A percentile compares a stretch with the other conserved stretches of the same genome.
These are phyloP conservation scores for Selenicereus undatus DNA, from an alignment of 148 eudicot species.

Conservation along the genomic window DNA sequence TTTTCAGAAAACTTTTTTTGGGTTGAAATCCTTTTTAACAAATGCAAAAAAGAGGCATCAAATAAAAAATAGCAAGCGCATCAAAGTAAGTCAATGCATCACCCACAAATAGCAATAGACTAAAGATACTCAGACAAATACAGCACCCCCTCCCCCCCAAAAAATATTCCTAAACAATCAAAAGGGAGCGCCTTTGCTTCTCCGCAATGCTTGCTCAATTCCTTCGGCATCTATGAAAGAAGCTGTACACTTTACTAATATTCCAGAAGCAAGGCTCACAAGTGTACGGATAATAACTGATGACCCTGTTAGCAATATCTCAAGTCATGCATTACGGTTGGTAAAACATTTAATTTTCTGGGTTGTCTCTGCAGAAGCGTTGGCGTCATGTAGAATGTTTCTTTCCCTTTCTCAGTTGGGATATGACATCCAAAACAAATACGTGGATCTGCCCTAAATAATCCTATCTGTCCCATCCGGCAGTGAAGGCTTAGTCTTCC, in stretches of 20 bases:
- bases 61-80: too few species aligned
- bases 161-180: too few species aligned
- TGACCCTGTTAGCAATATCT: too few species aligned
- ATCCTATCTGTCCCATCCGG: background rate
- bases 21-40: too few species aligned
- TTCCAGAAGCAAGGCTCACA: background rate
- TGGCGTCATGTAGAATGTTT: background rate
- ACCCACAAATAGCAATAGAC: too few species aligned
- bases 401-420: background rate
- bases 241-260: background rate
- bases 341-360: background rate
- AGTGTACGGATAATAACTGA: too few species aligned
- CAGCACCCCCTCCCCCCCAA: too few species aligned
- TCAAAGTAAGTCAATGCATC: too few species aligned
- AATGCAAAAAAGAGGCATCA: too few species aligned
- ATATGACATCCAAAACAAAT: background rate
- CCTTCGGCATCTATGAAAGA: background rate
- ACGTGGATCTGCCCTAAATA: background rate
- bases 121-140: background rate
- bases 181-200: background rate
- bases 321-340: too few species aligned
- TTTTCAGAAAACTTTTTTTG: too few species aligned
- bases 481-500: background rate
- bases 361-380: background rate
- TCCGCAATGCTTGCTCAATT: background rate